Evolutionary conservation across 1,284 basidiomycete genomes (phyloP), one percentile per base, ranked within the genome.

Genomic region (Moesziomyces sp.): DNA sequence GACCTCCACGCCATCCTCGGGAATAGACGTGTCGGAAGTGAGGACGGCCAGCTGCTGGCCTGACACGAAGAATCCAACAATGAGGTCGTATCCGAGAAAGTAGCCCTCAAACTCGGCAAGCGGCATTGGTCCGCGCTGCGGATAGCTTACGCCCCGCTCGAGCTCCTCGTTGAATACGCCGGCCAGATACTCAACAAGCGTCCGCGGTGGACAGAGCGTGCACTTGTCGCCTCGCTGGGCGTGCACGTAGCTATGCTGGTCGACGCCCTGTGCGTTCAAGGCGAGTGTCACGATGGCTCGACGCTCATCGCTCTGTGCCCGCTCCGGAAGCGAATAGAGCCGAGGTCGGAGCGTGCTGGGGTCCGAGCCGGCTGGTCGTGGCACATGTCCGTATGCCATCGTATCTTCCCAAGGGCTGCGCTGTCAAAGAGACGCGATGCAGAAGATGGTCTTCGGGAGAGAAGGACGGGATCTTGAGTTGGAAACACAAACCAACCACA

Each of bases 321-420:
- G 50, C 35, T 57, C 35, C 1, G 70, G 70, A 16, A 78, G 61
- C 3, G 66, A 18, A 46, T 74, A 78, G 40, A 78, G 30, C 8
- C 76, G 63, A 14, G 74, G 60, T 52, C 57, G 49, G 24, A 78
- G 68, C 10, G 58, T 43, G 50, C 58, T 57, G 5, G 74, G 58
- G 35, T 62, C 47, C 21, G 65, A 66, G n/a, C 73, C 74, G 11
- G 56, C 42, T n/a, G 76, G 74, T 52, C 65, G 56, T 45, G 66
- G 64, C 6, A 78, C 73, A 23, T 69, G 55, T 62, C 76, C 76
- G 50, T 77, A 77, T 3, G 76, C 73, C 76, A 77, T 77, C n/a
- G 18, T 55, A n/a, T 40, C 14, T 11, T 40, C 14, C 38, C 5
- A 40, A 18, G 38, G 6, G 18, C 16, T 8, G 16, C 18, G 38